Evolutionary conservation across 169 alveolate genomes (phyloP).

Genomic region (Cyclospora cayetanensis): DNA sequence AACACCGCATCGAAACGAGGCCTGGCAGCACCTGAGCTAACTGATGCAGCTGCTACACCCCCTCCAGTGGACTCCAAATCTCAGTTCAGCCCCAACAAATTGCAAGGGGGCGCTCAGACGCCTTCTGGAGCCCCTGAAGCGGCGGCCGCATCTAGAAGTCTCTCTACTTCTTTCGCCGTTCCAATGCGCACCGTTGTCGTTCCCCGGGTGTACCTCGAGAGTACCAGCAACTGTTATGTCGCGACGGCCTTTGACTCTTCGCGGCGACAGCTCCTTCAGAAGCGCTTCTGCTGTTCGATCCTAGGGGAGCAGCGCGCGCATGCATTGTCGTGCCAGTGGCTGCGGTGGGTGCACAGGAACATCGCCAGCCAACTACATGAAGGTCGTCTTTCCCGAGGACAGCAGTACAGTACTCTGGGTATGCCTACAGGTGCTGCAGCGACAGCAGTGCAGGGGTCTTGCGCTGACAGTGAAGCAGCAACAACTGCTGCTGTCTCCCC

Average conservation of each 20-base stretch:
- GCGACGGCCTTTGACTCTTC: conserved; percentile 58
- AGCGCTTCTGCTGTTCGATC: conserved; percentile 42
- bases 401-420: background rate
- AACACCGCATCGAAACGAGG: too few species aligned
- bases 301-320: conserved; percentile 59
- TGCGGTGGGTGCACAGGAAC: conserved; percentile 30
- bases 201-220: conserved; percentile 65
- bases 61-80: too few species aligned
- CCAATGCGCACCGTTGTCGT: conserved; percentile 11
- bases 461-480: background rate
- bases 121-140: too few species aligned
- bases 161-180: too few species aligned
- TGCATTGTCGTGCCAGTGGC: conserved; percentile 55
- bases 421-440: conserved; percentile 5
- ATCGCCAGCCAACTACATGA: background rate
- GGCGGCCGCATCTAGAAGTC: too few species aligned
- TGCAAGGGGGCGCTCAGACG: too few species aligned
- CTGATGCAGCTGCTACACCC: too few species aligned
- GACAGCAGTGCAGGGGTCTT: background rate
- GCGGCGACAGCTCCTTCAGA: conserved; percentile 33
- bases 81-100: too few species aligned
- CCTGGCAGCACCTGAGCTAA: too few species aligned
- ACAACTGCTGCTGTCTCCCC: background rate
- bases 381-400: background rate
- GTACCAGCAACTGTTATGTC: conserved; percentile 50